Evolutionary conservation across 331 rosid genomes (phyloP).

Genomic region (Prunus yedoensis): DNA sequence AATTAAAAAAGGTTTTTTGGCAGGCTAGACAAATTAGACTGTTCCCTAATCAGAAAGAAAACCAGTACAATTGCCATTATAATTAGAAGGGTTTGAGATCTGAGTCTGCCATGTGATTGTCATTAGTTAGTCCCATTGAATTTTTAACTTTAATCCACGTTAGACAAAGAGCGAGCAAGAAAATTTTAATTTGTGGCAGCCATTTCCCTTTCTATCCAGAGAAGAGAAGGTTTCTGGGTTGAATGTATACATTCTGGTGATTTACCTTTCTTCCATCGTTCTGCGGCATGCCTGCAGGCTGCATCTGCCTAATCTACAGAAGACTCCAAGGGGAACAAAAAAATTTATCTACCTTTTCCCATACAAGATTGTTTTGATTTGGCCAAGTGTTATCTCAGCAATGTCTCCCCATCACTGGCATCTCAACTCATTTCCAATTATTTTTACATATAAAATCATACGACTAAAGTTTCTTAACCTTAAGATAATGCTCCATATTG

Average conservation of each 20-base stretch:
- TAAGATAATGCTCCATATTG: neutral
- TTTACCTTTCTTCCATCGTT: neutral
- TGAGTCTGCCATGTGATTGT: constrained; percentile 32
- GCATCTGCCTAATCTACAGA: neutral
- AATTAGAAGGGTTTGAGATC: neutral
- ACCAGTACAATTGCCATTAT: neutral
- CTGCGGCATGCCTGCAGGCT: neutral
- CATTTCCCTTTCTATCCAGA: constrained; percentile 6
- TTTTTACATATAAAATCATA: neutral
- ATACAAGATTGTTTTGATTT: neutral
- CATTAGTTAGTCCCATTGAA: neutral
- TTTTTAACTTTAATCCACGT: neutral
- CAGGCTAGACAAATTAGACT: neutral
- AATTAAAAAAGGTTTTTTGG: neutral
- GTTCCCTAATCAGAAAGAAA: constrained; percentile 1
- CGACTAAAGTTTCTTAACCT: neutral
- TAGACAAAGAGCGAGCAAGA: constrained; percentile 28
- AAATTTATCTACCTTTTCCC: neutral
- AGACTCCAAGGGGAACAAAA: neutral
- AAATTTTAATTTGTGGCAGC: constrained; percentile 9
- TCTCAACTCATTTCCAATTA: neutral
- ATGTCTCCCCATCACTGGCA: constrained; percentile 12
- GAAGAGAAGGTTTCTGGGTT: neutral
- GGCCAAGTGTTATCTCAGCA: neutral
- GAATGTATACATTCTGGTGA: neutral